Evolutionary conservation across 2,329 filamentous ascomycete species (phyloP).

Genomic region (Sclerotinia borealis): DNA sequence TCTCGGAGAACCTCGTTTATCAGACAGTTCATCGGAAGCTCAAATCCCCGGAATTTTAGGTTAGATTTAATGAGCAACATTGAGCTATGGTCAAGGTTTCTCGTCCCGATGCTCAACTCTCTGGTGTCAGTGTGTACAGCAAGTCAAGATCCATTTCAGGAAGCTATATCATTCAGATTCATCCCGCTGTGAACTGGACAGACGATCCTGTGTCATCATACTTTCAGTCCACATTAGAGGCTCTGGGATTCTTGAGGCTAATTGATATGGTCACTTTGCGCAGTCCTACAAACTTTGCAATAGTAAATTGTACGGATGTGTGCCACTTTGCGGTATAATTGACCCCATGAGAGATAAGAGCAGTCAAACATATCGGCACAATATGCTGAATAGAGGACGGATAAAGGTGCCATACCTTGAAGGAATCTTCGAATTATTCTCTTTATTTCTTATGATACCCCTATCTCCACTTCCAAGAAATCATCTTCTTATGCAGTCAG

Average conservation of each 20-base stretch:
- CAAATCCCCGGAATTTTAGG: neutral
- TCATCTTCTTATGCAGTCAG: no score
- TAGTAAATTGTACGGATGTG: neutral
- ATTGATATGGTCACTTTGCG: neutral
- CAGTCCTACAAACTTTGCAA: neutral
- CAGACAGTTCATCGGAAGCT: neutral
- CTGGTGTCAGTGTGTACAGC: neutral
- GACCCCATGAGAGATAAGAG: no score
- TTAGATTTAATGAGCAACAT: neutral
- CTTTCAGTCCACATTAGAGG: no score
- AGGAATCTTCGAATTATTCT: no score
- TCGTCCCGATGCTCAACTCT: neutral
- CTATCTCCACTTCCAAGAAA: no score
- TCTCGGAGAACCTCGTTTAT: neutral
- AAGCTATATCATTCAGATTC: neutral
- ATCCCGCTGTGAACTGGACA: neutral
- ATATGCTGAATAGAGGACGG: no score
- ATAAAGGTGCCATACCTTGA: no score
- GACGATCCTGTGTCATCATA: rapidly evolving
- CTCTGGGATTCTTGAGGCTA: no score
- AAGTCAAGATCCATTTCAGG: neutral
- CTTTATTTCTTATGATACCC: no score
- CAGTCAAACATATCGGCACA: no score
- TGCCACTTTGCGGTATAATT: no score
- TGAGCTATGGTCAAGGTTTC: no score